phyloP scores from a whole-genome alignment of 2,329 filamentous ascomycete genomes.

The Monosporascus cannonballus region DNA sequence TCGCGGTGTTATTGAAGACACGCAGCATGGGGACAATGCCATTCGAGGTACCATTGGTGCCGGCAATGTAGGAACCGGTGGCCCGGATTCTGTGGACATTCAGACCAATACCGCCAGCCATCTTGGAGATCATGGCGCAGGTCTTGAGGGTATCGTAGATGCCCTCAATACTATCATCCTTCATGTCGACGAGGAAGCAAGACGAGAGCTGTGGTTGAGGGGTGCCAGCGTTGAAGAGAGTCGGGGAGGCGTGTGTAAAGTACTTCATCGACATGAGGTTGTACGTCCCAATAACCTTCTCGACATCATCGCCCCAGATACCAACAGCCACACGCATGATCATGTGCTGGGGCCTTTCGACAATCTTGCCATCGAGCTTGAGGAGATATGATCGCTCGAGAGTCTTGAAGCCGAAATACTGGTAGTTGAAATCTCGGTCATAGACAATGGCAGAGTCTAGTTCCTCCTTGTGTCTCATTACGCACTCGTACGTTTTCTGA shows the following conservation, averaged over 20 bases:
- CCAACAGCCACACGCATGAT: constrained; percentile 98
- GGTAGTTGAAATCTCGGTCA: constrained; percentile 99
- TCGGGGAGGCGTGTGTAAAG: constrained; percentile 97
- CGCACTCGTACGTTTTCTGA: constrained; percentile 78
- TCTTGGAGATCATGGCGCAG: constrained; percentile 99
- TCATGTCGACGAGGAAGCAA: constrained; percentile 99
- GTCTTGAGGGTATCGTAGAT: constrained; percentile 99
- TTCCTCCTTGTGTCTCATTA: constrained; percentile 95
- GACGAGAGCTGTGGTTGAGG: constrained; percentile 92
- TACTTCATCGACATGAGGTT: constrained; percentile 98
- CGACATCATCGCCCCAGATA: constrained; percentile 91
- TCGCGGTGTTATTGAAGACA: constrained; percentile 98
- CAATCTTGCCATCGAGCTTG: constrained; percentile 91
- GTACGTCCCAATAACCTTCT: constrained; percentile 95
- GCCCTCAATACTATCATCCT: constrained; percentile 97
- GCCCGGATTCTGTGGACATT: constrained; percentile 96
- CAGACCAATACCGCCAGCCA: constrained; percentile 93
- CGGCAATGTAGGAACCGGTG: constrained; percentile 95
- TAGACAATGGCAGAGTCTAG: constrained; percentile 99
- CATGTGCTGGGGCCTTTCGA: constrained; percentile 97
- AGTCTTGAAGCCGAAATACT: constrained; percentile 99
- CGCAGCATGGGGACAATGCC: constrained; percentile 96
- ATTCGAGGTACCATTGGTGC: constrained; percentile 97
- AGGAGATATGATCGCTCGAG: constrained; percentile 96
- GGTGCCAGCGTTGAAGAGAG: constrained; percentile 95